Evolutionary conservation across 805 yeast genomes (phyloP), one percentile per base, ranked within the genome.

Genomic region (Grigorovia jiainica): DNA sequence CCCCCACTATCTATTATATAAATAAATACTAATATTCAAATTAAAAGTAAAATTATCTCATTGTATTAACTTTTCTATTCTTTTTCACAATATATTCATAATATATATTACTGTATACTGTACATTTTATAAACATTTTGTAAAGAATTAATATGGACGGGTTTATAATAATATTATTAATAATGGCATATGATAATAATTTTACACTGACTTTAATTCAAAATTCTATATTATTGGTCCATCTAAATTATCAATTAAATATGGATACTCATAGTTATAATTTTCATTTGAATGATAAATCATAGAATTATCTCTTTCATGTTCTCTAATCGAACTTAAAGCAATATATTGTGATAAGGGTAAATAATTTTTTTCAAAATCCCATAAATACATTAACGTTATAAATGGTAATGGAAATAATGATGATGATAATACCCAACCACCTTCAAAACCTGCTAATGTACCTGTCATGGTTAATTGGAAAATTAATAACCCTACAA

Each of bases 381-480:
- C 82, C 79, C 86, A 86, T 56, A 82, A 66, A 43, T 79, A 74
- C 21, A 74, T 72, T 21, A 80, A 50, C 0, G 94, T 80, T 4
- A 78, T 60, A 5, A 85, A 52, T 1, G 96, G 95, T 35, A 89
- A 65, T 2, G 97, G 97, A 2, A 78, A 65, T 36, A 92, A 63
- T 48, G 76, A 71, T 39, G 81, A 66, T 0, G 96, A 87, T 35
- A 86, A 67, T 5, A 77, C 63, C 66, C 79, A 87, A 0, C 94
- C 95, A 46, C 81, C 77, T 53, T 83, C 87, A 43, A 86, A 72
- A 2, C 76, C 73, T 0, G 85, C 87, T 45, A 90, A 68, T 0
- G 94, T 79, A 3, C 97, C 97, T 0, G 90, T 87, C 85, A 89
- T 87, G 10, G 95, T 87, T 45, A 90, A 64, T 57, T 92, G 98